phyloP scores from a whole-genome alignment of 441 rosid species.

The Gossypium davidsonii region DNA sequence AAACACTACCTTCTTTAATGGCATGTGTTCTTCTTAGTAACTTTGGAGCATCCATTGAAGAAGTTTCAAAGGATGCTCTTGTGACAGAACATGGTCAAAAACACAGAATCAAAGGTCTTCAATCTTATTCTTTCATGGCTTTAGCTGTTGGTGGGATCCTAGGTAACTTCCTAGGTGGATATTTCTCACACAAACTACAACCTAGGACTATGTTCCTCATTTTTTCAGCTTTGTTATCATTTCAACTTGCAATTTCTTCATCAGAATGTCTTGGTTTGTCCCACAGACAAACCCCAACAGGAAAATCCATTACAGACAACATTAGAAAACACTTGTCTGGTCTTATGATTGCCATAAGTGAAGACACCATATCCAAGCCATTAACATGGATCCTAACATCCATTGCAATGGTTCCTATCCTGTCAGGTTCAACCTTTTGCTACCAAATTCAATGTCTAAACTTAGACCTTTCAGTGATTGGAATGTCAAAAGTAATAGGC shows the following conservation, averaged over 20 bases:
- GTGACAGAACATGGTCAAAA: conserved; percentile 70
- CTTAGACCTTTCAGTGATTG: conserved; percentile 58
- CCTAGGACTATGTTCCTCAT: conserved; percentile 49
- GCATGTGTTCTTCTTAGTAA: conserved; percentile 60
- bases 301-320: conserved; percentile 31
- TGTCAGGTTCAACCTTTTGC: conserved; percentile 70
- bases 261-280: conserved; percentile 44
- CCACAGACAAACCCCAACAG: conserved; percentile 16
- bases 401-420: conserved; percentile 52
- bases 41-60: conserved; percentile 70
- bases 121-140: conserved; percentile 81
- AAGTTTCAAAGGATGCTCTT: conserved; percentile 79
- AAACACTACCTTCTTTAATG: conserved; percentile 58
- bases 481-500: conserved; percentile 67
- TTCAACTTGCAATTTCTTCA: conserved; percentile 46
- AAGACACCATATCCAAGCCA: conserved; percentile 42
- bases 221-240: conserved; percentile 39
- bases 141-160: conserved; percentile 64
- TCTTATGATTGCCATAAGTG: conserved; percentile 43
- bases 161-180: conserved; percentile 74
- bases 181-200: conserved; percentile 35
- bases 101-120: conserved; percentile 43
- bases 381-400: conserved; percentile 62
- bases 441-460: conserved; percentile 68
- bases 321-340: conserved; percentile 40